Base-by-base conservation (phyloP, 2,329 filamentous ascomycete genomes). In the Xylaria sp. region DNA sequence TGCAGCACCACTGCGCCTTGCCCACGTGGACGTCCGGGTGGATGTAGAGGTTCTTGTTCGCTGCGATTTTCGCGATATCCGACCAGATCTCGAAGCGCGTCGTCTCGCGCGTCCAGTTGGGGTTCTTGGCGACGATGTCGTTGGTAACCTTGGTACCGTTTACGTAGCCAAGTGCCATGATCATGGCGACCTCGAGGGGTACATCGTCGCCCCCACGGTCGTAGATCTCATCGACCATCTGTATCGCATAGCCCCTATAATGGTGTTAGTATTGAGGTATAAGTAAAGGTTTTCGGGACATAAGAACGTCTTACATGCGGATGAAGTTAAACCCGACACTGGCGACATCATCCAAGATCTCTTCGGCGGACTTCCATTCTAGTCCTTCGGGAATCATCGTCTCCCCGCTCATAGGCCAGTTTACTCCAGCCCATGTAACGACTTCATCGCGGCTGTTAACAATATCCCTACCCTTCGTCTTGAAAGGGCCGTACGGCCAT, bases 341-440 rank as follows among this genome's bases (percentile, higher is more conserved):
- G 21, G 75, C 76, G 45, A 81, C 72, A 62, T 76, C 73, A 39
- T 76, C 69, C 2, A 82, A 72, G 38, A 83, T 82, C 1, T 72
- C 72, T 2, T 72, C 71, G 11, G 79, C 73, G 0, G 79, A 82
- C 39, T 73, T 72, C 69, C 81, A 80, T 60, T 83, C 80, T 4
- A 83, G 70, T 8, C 80, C 81, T 63, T 84, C 81, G 0, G 80
- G 80, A 1, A 83, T 72, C 80, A 83, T 83, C 2, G 78, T 76
- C 50, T 82, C 80, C 20, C 67, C 66, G 37, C 65, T 73, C 65
- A 74, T 67, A 5, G 71, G 68, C 72, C 71, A 71, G 49, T 72
- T 72, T 4, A 72, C 66, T 5, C 72, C 68, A 1, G 72, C 72
- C 68, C 69, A 73, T 17, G 67, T 72, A 7, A 75, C 48, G 5